Conservation (phyloP, 306 rosid genomes). For the Lathyrus sativus region DNA sequence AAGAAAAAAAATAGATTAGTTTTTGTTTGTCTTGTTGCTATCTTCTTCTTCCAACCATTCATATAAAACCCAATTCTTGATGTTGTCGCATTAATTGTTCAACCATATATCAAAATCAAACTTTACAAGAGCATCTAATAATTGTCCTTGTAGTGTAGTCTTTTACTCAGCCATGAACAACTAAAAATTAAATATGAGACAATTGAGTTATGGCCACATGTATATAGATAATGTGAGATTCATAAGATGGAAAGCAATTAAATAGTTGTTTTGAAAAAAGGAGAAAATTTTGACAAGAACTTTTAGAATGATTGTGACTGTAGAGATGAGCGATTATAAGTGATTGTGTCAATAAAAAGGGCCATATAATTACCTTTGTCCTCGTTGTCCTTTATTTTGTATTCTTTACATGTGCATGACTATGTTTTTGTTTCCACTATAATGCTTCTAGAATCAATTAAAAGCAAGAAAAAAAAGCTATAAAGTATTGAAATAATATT, state of each 20-base stretch:
- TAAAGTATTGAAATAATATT: too few relatives aligned
- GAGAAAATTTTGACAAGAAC: neutral
- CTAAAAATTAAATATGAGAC: neutral
- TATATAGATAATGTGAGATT: neutral
- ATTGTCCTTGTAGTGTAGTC: slow-evolving; percentile 32
- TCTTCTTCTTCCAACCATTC: slow-evolving; percentile 31
- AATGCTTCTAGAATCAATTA: too few relatives aligned
- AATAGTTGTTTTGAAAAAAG: neutral
- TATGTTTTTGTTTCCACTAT: too few relatives aligned
- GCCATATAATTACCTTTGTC: too few relatives aligned
- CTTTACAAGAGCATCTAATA: slow-evolving; percentile 11
- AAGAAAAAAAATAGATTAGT: neutral
- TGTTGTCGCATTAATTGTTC: slow-evolving; percentile 31
- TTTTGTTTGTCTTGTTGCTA: slow-evolving; percentile 36
- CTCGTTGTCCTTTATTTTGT: too few relatives aligned
- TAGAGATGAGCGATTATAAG: neutral
- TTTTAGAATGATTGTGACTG: neutral
- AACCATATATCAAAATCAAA: slow-evolving; percentile 28
- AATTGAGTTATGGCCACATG: neutral
- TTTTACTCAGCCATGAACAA: slow-evolving; percentile 15
- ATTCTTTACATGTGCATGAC: too few relatives aligned
- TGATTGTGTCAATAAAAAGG: too few relatives aligned
- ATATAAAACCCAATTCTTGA: slow-evolving; percentile 21
- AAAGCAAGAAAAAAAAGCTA: too few relatives aligned
- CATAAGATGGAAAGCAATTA: neutral